Evolutionary conservation across 2,329 filamentous ascomycete genomes (phyloP).

Genomic region (Phialocephala subalpina): DNA sequence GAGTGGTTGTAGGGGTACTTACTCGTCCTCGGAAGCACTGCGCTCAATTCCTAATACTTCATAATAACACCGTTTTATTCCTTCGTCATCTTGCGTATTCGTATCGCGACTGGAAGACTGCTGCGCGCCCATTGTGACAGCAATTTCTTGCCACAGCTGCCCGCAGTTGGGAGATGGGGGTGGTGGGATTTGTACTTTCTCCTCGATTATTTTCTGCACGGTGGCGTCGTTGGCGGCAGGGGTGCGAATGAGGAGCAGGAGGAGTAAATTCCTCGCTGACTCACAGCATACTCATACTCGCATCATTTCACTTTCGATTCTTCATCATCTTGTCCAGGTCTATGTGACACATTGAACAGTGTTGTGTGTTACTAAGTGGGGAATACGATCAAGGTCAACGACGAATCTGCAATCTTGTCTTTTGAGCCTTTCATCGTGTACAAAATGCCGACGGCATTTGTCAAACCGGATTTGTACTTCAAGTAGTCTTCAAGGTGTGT

Average conservation of each 20-base stretch:
- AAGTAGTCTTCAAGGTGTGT: no score
- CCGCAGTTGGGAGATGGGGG: slow-evolving; percentile 1
- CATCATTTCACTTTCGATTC: background rate
- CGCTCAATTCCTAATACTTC: slow-evolving; percentile 79
- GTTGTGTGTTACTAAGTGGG: no score
- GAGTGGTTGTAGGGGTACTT: slow-evolving; percentile 39
- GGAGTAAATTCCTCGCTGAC: background rate
- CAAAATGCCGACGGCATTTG: no score
- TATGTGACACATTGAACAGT: no score
- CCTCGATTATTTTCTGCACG: slow-evolving; percentile 3
- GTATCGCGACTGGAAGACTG: slow-evolving; percentile 35
- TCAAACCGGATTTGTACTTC: no score
- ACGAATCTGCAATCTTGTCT: no score
- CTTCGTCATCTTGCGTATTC: slow-evolving; percentile 19
- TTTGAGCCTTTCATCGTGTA: no score
- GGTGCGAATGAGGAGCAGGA: background rate
- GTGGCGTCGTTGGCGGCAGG: background rate
- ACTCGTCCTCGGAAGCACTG: slow-evolving; percentile 83
- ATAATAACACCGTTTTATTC: slow-evolving; percentile 79
- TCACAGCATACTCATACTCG: background rate
- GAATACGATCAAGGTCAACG: no score
- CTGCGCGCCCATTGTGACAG: slow-evolving; percentile 38
- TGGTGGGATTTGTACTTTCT: background rate
- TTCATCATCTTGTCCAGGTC: background rate
- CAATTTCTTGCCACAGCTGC: background rate